Percentiles rank a stretch among this genome's conserved stretches.
Conservation (phyloP, 176 grass and related monocot species). For the Carex kokanica region DNA sequence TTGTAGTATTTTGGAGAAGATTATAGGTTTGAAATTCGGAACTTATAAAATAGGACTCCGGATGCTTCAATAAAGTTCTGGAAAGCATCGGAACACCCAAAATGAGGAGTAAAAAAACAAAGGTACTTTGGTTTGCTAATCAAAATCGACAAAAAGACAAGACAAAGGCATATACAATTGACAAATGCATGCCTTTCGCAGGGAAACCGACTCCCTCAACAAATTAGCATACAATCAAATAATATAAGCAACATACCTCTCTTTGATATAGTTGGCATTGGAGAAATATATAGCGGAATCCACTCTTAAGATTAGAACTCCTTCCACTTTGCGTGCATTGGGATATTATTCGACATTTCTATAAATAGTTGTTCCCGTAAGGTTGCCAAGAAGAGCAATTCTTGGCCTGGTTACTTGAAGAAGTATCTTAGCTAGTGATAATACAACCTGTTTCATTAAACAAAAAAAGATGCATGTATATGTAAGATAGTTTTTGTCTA, state of each 20-base stretch:
- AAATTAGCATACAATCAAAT: neutral
- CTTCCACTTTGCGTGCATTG: constrained; percentile 56
- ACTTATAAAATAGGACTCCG: neutral
- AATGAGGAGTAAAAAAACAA: neutral
- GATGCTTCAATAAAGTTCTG: neutral
- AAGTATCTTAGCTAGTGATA: constrained; percentile 91
- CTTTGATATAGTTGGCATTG: constrained; percentile 92
- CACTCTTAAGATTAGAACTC: constrained; percentile 66
- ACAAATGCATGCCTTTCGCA: neutral
- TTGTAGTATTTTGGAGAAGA: neutral
- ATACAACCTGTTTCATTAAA: constrained; percentile 48
- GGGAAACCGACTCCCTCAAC: neutral
- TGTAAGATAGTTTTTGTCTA: neutral
- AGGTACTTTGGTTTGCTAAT: neutral
- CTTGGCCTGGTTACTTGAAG: constrained; percentile 94
- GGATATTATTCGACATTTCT: constrained; percentile 83
- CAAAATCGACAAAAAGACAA: neutral
- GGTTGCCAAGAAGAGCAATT: constrained; percentile 76
- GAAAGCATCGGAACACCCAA: neutral
- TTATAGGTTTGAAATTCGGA: neutral
- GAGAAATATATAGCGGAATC: constrained; percentile 97
- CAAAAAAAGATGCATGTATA: neutral
- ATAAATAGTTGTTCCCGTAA: constrained; percentile 68
- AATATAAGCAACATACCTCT: constrained; percentile 49
- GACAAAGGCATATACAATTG: neutral